These are phyloP conservation scores for Candida chilensis DNA, from an alignment of 805 yeast species.

Conservation along the genomic window DNA sequence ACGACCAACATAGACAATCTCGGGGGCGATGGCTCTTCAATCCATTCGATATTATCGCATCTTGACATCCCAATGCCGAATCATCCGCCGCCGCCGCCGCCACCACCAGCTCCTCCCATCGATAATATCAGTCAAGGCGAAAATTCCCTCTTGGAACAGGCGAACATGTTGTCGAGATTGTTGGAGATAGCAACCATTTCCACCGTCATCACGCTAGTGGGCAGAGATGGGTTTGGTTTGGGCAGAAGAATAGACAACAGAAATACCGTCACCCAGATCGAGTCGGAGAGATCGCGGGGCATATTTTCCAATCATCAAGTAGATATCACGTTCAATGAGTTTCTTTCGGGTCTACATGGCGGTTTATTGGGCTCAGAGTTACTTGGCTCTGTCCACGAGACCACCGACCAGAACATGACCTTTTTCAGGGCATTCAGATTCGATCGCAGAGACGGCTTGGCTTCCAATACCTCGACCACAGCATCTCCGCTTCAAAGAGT, in stretches of 20 bases:
- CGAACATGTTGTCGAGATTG: constrained; percentile 30
- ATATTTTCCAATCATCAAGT: no score
- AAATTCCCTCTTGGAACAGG: constrained; percentile 13
- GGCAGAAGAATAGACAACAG: constrained; percentile 3
- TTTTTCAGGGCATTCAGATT: constrained; percentile 36
- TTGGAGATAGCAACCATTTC: constrained; percentile 35
- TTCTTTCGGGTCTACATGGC: constrained; percentile 23
- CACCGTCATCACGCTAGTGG: constrained; percentile 29
- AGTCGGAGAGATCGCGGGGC: no score
- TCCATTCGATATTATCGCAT: not conserved
- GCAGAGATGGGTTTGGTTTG: constrained; percentile 6
- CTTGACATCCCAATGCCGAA: not conserved
- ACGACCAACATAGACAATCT: not conserved
- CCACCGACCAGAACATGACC: constrained; percentile 21
- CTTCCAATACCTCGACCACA: no score
- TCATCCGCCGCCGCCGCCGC: constrained; percentile 1
- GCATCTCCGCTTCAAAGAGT: no score
- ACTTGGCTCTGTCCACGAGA: no score
- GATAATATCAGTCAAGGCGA: constrained; percentile 1
- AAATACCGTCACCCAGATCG: constrained; percentile 3
- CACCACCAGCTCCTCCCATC: no score
- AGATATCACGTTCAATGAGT: constrained; percentile 34
- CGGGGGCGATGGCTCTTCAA: constrained; percentile 1
- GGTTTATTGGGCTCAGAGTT: constrained; percentile 30
- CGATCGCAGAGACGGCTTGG: no score